These are phyloP conservation scores for Perilla frutescens DNA, from an alignment of 257 asterid species.

Conservation along the genomic window DNA sequence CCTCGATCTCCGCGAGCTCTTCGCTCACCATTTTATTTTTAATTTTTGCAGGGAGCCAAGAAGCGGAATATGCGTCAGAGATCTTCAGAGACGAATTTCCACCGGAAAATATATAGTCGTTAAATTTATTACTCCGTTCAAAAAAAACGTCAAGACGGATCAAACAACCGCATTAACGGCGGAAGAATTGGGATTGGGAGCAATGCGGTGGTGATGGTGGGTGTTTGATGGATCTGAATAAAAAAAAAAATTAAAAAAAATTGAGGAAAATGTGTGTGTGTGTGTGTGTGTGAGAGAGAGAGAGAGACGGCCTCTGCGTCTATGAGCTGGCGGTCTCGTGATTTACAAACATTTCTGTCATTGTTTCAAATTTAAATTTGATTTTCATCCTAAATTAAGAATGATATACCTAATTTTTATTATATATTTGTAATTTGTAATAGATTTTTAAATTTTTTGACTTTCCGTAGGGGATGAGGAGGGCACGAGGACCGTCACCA, in stretches of 20 bases:
- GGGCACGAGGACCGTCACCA: too few species aligned
- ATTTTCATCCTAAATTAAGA: neutral
- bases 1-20: slow-evolving; percentile 94
- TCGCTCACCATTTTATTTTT: slow-evolving; percentile 66
- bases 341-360: slow-evolving; percentile 42
- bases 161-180: slow-evolving; percentile 29
- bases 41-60: slow-evolving; percentile 24
- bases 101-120: slow-evolving; percentile 15
- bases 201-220: slow-evolving; percentile 40
- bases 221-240: slow-evolving; percentile 41
- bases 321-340: slow-evolving; percentile 58
- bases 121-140: slow-evolving; percentile 19
- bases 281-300: slow-evolving; percentile 18
- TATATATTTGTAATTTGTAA: too few species aligned
- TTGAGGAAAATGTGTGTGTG: slow-evolving; percentile 19
- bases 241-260: slow-evolving; percentile 1
- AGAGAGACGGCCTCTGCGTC: slow-evolving; percentile 34
- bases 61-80: slow-evolving; percentile 38
- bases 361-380: slow-evolving; percentile 30
- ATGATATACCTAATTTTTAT: too few species aligned
- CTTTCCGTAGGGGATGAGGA: too few species aligned
- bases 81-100: slow-evolving; percentile 24
- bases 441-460: too few species aligned
- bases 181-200: slow-evolving; percentile 22
- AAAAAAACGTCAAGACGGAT: slow-evolving; percentile 25